Conservation (phyloP, 805 yeast species). For the Saturnispora besseyi region DNA sequence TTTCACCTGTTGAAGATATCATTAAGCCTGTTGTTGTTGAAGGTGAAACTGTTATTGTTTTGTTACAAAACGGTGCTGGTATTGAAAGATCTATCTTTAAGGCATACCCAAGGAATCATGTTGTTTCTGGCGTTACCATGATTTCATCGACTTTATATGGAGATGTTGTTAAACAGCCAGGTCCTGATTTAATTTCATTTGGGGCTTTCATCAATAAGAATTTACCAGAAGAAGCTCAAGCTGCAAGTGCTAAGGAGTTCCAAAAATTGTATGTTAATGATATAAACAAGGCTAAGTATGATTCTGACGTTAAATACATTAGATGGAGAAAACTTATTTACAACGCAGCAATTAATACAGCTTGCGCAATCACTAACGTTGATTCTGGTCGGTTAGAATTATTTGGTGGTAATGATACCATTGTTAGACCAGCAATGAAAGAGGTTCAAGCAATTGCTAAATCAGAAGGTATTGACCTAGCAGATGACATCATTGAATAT, state of each 20-base stretch:
- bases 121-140: constrained; percentile 34
- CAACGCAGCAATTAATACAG: constrained; percentile 39
- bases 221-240: constrained; percentile 20
- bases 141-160: constrained; percentile 28
- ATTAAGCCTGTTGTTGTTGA: constrained; percentile 21
- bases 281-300: constrained; percentile 24
- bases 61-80: constrained; percentile 35
- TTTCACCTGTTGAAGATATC: constrained; percentile 36
- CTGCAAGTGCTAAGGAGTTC: constrained; percentile 26
- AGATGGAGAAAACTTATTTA: constrained; percentile 41
- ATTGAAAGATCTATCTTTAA: constrained; percentile 28
- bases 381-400: constrained; percentile 31
- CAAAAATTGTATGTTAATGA: constrained; percentile 28
- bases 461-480: constrained; percentile 36
- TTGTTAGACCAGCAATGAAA: constrained; percentile 34
- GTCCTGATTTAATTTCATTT: constrained; percentile 26
- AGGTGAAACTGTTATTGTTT: constrained; percentile 26
- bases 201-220: constrained; percentile 31
- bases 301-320: constrained; percentile 30
- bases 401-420: constrained; percentile 23
- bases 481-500: constrained; percentile 26
- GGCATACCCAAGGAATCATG: constrained; percentile 28
- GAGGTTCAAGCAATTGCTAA: constrained; percentile 38
- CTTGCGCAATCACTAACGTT: constrained; percentile 34
- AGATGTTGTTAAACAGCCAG: constrained; percentile 28